Conservation (phyloP, 2,329 filamentous ascomycete genomes). For the Xylaria sp. region DNA sequence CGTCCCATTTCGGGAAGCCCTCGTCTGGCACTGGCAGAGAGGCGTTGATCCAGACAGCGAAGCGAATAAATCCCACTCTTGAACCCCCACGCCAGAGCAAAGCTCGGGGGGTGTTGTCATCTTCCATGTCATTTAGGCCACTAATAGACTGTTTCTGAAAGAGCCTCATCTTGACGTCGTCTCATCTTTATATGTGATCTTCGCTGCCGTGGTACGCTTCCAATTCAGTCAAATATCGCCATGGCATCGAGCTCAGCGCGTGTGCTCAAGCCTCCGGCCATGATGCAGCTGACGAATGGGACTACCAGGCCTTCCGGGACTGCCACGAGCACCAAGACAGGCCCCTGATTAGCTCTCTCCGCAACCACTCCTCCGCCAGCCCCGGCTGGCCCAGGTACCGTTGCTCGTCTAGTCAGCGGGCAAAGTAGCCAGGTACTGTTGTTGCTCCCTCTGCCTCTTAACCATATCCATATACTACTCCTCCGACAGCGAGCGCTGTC, state of each 20-base stretch:
- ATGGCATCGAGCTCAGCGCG: slow-evolving; percentile 24
- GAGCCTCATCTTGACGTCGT: slow-evolving; percentile 51
- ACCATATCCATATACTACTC: no score
- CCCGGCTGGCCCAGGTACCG: slow-evolving; percentile 24
- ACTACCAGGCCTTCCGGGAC: slow-evolving; percentile 32
- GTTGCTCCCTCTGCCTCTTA: background rate
- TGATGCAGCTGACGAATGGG: slow-evolving; percentile 35
- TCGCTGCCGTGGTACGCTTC: slow-evolving; percentile 37
- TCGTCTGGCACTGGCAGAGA: background rate
- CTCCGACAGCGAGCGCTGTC: no score
- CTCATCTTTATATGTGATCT: slow-evolving; percentile 40
- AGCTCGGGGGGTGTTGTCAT: slow-evolving; percentile 45
- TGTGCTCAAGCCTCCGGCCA: slow-evolving; percentile 30
- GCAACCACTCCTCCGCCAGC: slow-evolving; percentile 26
- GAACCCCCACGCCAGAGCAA: slow-evolving; percentile 47
- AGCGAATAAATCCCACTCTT: slow-evolving; percentile 46
- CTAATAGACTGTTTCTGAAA: slow-evolving; percentile 48
- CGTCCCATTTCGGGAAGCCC: slow-evolving; percentile 1
- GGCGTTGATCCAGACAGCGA: slow-evolving; percentile 23
- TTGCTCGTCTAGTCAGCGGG: background rate
- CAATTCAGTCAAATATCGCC: slow-evolving; percentile 37
- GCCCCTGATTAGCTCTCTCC: slow-evolving; percentile 37
- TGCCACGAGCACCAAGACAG: slow-evolving; percentile 36
- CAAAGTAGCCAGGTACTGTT: background rate
- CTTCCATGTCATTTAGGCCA: slow-evolving; percentile 49